Conservation (phyloP, 352 stramenopile genomes). For the Phytopythium kandeliae region DNA sequence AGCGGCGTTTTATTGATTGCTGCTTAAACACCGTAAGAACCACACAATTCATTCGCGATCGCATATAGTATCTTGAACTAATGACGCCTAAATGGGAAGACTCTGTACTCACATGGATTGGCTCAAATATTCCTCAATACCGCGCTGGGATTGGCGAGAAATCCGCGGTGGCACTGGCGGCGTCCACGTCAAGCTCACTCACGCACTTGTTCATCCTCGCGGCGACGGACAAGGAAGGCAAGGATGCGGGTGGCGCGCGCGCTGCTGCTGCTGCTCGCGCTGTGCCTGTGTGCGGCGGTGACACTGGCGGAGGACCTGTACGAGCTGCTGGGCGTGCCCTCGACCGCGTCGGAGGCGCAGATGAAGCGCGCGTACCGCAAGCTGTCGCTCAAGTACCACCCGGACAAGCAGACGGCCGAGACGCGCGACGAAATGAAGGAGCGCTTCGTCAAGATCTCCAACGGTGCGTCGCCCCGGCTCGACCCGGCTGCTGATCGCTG, state of each 20-base stretch:
- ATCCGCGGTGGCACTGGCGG: too few relatives aligned
- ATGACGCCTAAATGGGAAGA: too few relatives aligned
- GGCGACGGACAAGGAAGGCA: neutral
- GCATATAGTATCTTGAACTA: too few relatives aligned
- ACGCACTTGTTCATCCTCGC: neutral
- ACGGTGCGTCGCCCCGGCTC: slow-evolving; percentile 37
- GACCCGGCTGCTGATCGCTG: too few relatives aligned
- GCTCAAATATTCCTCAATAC: too few relatives aligned
- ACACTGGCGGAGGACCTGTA: slow-evolving; percentile 57
- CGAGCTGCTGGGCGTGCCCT: slow-evolving; percentile 55
- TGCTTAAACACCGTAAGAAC: too few relatives aligned
- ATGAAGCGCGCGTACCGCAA: slow-evolving; percentile 88
- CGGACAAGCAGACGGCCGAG: slow-evolving; percentile 88
- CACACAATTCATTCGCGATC: too few relatives aligned
- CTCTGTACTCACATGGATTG: too few relatives aligned
- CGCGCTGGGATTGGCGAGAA: too few relatives aligned
- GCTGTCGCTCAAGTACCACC: slow-evolving; percentile 93
- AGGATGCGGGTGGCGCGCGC: slow-evolving; percentile 4
- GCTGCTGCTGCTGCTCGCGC: slow-evolving; percentile 18
- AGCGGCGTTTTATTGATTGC: too few relatives aligned
- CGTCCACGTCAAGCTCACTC: too few relatives aligned
- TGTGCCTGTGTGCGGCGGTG: slow-evolving; percentile 37
- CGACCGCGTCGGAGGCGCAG: slow-evolving; percentile 40
- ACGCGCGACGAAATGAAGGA: slow-evolving; percentile 53
- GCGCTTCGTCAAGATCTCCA: slow-evolving; percentile 75